A percentile compares a stretch with the other conserved stretches of the same genome.
These are phyloP conservation scores for Neonectria punicea DNA, from an alignment of 2,329 filamentous ascomycete genomes.

Conservation along the genomic window DNA sequence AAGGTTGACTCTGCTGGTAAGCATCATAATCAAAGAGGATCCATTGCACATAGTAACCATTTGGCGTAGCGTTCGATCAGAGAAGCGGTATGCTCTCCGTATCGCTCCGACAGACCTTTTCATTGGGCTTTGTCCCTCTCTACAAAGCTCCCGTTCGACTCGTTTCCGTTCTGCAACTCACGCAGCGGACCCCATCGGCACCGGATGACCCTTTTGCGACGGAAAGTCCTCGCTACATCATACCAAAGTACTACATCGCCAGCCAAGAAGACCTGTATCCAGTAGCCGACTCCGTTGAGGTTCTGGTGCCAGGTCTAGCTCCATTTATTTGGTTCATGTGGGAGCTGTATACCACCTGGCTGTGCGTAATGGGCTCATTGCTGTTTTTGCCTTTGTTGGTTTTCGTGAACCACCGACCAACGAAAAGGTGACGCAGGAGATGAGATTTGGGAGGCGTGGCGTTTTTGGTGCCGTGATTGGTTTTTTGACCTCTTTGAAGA, in stretches of 20 bases:
- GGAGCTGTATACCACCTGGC: constrained; percentile 71
- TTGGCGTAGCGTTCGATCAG: constrained; percentile 71
- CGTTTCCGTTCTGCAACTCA: constrained; percentile 74
- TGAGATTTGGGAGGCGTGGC: not conserved
- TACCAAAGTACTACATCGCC: constrained; percentile 72
- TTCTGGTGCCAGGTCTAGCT: constrained; percentile 71
- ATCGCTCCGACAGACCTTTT: constrained; percentile 78
- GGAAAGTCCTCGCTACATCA: constrained; percentile 33
- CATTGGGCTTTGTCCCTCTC: constrained; percentile 81
- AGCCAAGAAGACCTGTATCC: constrained; percentile 87
- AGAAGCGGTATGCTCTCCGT: constrained; percentile 76
- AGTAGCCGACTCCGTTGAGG: constrained; percentile 78
- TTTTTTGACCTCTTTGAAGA: too few relatives aligned
- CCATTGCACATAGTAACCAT: not conserved
- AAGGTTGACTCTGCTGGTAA: constrained; percentile 53
- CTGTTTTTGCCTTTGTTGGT: constrained; percentile 51
- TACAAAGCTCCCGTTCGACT: constrained; percentile 75
- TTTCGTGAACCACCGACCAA: constrained; percentile 41
- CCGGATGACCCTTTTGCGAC: constrained; percentile 25
- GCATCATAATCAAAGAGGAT: too few relatives aligned
- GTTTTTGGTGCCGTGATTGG: not conserved
- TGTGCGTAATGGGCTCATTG: constrained; percentile 71
- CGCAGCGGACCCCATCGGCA: constrained; percentile 52
- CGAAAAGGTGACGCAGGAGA: constrained; percentile 4
- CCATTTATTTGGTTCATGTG: constrained; percentile 64